phyloP scores from a whole-genome alignment of 441 rosid species.

The Brassica balearica region DNA sequence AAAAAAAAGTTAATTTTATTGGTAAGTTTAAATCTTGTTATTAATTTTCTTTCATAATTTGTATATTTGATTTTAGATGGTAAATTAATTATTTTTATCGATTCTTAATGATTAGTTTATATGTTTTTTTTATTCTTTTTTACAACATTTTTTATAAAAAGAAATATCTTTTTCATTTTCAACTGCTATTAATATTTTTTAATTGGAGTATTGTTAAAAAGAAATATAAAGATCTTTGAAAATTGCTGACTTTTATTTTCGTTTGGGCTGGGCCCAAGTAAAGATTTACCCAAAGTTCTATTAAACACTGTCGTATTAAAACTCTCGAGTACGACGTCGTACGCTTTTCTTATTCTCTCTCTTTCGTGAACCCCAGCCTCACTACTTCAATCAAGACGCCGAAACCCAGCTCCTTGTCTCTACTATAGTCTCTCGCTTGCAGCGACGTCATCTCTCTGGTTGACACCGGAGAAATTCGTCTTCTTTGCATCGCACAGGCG shows the following conservation, averaged over 20 bases:
- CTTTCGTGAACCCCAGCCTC: constrained; percentile 36
- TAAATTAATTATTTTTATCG: background rate
- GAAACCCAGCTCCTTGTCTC: constrained; percentile 13
- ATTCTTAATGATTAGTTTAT: background rate
- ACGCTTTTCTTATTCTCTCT: background rate
- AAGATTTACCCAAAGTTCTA: background rate
- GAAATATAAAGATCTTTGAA: too few species aligned
- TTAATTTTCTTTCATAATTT: background rate
- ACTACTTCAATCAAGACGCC: constrained; percentile 25
- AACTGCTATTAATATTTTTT: too few species aligned
- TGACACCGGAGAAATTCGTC: background rate
- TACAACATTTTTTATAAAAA: too few species aligned
- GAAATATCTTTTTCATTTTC: too few species aligned
- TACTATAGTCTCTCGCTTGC: constrained; percentile 18
- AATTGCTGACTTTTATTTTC: too few species aligned
- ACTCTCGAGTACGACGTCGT: constrained; percentile 15
- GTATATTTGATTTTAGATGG: background rate
- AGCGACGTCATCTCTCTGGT: constrained; percentile 22
- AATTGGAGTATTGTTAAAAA: too few species aligned
- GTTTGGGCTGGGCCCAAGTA: background rate
- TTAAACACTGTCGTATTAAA: background rate
- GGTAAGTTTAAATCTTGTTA: background rate
- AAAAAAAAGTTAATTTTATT: background rate
- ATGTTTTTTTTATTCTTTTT: too few species aligned
- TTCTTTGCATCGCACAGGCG: background rate